Evolutionary conservation across 2,329 filamentous ascomycete species (phyloP).

Genomic region (Colletotrichum acutatum): DNA sequence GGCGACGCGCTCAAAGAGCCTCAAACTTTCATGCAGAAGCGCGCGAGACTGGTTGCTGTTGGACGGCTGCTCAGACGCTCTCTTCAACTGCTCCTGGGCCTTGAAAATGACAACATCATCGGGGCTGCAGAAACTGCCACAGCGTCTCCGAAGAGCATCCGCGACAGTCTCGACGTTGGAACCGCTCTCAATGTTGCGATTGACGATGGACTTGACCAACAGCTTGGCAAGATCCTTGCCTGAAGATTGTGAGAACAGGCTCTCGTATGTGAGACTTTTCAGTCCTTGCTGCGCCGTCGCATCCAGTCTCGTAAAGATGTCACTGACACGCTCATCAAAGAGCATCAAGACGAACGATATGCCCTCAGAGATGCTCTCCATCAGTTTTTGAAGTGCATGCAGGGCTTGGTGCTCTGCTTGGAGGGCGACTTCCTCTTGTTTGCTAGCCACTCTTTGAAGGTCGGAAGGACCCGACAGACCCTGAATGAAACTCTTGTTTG

Average conservation of each 20-base stretch:
- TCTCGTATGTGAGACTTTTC: conserved; percentile 84
- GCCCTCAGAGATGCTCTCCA: conserved; percentile 92
- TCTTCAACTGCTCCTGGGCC: conserved; percentile 93
- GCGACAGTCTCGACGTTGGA: conserved; percentile 98
- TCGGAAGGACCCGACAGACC: conserved; percentile 92
- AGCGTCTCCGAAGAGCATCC: conserved; percentile 89
- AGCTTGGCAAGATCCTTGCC: conserved; percentile 94
- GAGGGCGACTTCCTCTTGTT: conserved; percentile 90
- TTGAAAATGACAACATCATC: conserved; percentile 99
- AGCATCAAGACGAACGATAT: conserved; percentile 96
- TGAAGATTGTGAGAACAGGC: conserved; percentile 80
- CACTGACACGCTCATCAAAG: conserved; percentile 91
- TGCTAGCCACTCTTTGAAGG: conserved; percentile 78
- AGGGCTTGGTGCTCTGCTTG: conserved; percentile 96
- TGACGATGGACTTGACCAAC: conserved; percentile 96
- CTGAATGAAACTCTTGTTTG: conserved; percentile 93
- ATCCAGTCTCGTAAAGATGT: conserved; percentile 84
- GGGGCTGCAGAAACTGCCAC: conserved; percentile 96
- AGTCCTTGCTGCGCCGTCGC: conserved; percentile 76
- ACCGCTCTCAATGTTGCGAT: conserved; percentile 95
- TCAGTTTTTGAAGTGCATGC: conserved; percentile 84
- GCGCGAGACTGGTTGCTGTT: conserved; percentile 82
- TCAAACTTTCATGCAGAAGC: conserved; percentile 87
- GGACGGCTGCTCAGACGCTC: conserved; percentile 80
- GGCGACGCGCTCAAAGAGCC: conserved; percentile 89